phyloP scores from a whole-genome alignment of 163 green algal species.

The Chlorella variabilis region DNA sequence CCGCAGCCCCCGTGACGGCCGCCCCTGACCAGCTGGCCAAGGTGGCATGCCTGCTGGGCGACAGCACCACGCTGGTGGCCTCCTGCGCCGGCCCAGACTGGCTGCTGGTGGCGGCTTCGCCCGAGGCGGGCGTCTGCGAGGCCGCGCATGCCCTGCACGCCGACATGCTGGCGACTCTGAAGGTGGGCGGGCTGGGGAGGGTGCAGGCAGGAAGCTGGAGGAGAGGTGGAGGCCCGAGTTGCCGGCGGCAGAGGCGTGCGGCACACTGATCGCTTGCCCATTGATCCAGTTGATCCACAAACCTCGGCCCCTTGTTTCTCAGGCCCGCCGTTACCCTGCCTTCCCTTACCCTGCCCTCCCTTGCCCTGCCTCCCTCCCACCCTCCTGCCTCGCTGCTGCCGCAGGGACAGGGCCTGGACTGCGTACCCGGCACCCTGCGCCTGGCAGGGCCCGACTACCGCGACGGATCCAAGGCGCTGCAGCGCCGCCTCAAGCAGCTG shows the following conservation, averaged over 20 bases:
- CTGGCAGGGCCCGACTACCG: background rate
- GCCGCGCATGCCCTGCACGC: background rate
- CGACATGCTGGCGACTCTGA: background rate
- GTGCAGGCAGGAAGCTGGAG: too few relatives aligned
- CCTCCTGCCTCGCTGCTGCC: background rate
- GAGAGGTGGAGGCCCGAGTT: background rate
- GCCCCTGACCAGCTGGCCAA: background rate
- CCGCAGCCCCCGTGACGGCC: background rate
- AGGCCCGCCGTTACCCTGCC: too few relatives aligned
- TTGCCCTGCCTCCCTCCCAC: too few relatives aligned
- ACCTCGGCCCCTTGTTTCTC: too few relatives aligned
- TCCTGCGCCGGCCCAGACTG: slow-evolving; percentile 2
- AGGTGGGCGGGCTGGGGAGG: background rate
- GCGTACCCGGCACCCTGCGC: slow-evolving; percentile 3
- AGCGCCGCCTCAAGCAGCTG: slow-evolving; percentile 27
- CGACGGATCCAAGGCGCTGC: slow-evolving; percentile 8
- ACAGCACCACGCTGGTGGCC: background rate
- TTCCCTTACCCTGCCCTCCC: too few relatives aligned
- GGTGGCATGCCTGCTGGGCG: slow-evolving; percentile 10
- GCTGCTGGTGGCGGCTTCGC: background rate
- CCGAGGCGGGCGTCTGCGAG: background rate
- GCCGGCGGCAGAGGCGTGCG: too few relatives aligned
- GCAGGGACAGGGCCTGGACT: slow-evolving; percentile 13
- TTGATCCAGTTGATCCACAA: too few relatives aligned
- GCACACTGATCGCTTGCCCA: too few relatives aligned